Conservation (phyloP, 768 basidiomycete genomes). For the Macrolepiota fuliginosa region DNA sequence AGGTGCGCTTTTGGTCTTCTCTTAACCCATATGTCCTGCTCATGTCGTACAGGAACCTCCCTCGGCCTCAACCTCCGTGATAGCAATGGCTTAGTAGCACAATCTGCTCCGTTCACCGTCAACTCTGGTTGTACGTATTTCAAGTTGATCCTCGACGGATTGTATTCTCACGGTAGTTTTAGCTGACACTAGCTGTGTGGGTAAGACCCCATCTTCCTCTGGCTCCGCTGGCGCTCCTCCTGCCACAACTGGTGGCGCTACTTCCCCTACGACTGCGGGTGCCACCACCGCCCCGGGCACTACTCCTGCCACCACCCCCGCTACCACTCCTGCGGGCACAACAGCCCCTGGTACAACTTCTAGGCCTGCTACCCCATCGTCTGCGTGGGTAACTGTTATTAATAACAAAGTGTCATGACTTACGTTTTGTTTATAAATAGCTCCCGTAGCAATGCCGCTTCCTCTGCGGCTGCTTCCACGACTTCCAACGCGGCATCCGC, state of each 20-base stretch:
- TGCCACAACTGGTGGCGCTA: conserved; percentile 16
- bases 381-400: not conserved
- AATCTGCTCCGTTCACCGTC: conserved; percentile 53
- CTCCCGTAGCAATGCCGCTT: not conserved
- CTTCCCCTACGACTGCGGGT: conserved; percentile 14
- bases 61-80: conserved; percentile 66
- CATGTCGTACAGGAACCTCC: conserved; percentile 35
- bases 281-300: conserved; percentile 12
- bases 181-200: conserved; percentile 37
- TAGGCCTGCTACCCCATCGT: conserved; percentile 10
- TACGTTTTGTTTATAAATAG: not conserved
- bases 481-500: conserved; percentile 28
- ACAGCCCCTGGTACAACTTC: not conserved
- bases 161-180: not conserved
- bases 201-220: conserved; percentile 17
- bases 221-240: conserved; percentile 18
- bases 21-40: not conserved
- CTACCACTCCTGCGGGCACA: conserved; percentile 6
- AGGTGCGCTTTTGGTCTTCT: not conserved
- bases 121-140: conserved; percentile 44
- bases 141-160: not conserved
- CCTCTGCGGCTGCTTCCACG: conserved; percentile 11
- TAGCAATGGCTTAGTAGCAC: conserved; percentile 43
- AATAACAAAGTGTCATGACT: not conserved
- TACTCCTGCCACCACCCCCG: conserved; percentile 15